Evolutionary conservation across 2,329 filamentous ascomycete species (phyloP).

Genomic region (Ceratocystis cacaofunesta): DNA sequence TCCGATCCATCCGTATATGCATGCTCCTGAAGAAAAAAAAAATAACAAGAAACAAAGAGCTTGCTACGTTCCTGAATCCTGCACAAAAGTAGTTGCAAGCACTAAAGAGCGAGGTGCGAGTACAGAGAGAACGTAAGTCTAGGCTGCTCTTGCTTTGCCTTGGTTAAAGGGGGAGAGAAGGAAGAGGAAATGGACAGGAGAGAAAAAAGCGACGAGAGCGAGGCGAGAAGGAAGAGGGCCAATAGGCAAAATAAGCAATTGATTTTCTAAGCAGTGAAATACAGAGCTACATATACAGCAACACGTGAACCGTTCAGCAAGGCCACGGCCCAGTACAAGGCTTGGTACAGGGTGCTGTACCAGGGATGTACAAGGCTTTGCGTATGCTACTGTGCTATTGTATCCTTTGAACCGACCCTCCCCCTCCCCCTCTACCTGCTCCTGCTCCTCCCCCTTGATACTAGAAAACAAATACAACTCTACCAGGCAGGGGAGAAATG

Average conservation of each 20-base stretch:
- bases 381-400: too few relatives aligned
- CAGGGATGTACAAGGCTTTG: neutral
- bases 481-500: neutral
- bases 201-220: too few relatives aligned
- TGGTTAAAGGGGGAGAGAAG: neutral
- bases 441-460: neutral
- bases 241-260: neutral
- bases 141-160: neutral
- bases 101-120: neutral
- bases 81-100: neutral
- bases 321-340: neutral
- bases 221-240: neutral
- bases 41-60: neutral
- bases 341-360: neutral
- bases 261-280: neutral
- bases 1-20: neutral
- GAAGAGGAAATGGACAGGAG: neutral
- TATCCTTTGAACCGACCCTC: too few relatives aligned
- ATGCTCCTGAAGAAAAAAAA: slow-evolving; percentile 2
- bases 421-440: too few relatives aligned
- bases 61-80: slow-evolving; percentile 3
- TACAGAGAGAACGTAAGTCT: neutral
- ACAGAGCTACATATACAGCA: neutral
- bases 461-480: neutral
- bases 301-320: neutral